phyloP scores from a whole-genome alignment of 768 basidiomycete species.

The Lactifluus volemus region DNA sequence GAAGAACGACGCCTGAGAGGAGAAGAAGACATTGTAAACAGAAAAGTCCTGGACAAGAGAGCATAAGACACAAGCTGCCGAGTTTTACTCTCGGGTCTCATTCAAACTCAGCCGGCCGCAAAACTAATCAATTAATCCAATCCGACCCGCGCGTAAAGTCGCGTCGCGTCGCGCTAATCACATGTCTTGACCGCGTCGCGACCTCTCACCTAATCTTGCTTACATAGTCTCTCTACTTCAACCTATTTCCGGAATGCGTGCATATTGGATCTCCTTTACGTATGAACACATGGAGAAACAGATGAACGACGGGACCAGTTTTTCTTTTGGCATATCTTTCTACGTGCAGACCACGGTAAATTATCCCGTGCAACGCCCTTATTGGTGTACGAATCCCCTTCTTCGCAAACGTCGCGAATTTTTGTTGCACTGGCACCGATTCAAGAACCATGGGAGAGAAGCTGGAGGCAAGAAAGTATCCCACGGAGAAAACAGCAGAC shows the following conservation, averaged over 20 bases:
- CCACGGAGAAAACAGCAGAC: constrained; percentile 59
- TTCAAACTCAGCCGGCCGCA: constrained; percentile 25
- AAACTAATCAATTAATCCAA: constrained; percentile 18
- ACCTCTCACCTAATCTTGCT: constrained; percentile 6
- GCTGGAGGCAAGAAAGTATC: too few relatives aligned
- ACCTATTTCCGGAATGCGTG: too few relatives aligned
- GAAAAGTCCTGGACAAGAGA: constrained; percentile 3
- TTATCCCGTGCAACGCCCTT: neutral
- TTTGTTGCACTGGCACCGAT: too few relatives aligned
- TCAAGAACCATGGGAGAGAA: too few relatives aligned
- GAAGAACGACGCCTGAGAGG: constrained; percentile 13
- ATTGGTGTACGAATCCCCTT: neutral
- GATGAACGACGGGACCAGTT: too few relatives aligned
- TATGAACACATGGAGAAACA: too few relatives aligned
- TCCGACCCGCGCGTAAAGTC: constrained; percentile 6
- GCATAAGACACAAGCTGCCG: constrained; percentile 5
- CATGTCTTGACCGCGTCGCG: constrained; percentile 9
- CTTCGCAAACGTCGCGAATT: too few relatives aligned
- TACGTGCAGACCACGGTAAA: too few relatives aligned
- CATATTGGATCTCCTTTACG: too few relatives aligned
- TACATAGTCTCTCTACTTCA: neutral
- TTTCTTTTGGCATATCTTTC: too few relatives aligned
- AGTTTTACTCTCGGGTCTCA: constrained; percentile 16
- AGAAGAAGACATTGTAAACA: constrained; percentile 13
- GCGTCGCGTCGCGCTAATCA: constrained; percentile 20